Conservation (phyloP, 768 basidiomycete genomes). For the Amanita pallidorosea region DNA sequence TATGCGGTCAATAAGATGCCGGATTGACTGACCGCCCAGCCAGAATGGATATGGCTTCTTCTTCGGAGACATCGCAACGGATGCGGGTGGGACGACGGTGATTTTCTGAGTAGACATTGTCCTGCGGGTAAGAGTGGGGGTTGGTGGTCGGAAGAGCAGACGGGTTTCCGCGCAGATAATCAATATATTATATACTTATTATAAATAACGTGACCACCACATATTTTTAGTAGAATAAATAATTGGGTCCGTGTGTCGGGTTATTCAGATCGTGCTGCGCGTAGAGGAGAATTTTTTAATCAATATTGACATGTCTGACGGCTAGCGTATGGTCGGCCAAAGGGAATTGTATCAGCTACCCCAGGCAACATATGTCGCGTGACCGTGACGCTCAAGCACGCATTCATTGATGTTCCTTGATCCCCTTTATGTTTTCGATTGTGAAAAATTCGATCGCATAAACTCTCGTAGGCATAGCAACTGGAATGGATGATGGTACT, state of each 20-base stretch:
- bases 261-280: not conserved
- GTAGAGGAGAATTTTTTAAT: too few species aligned
- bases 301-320: too few species aligned
- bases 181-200: too few species aligned
- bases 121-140: not conserved
- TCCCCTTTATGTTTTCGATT: too few species aligned
- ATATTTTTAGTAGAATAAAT: not conserved
- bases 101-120: constrained; percentile 5
- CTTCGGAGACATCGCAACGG: constrained; percentile 18
- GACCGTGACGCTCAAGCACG: too few species aligned
- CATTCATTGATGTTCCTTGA: too few species aligned
- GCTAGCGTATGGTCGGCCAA: not conserved
- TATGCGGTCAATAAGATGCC: not conserved
- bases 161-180: not conserved
- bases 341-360: not conserved
- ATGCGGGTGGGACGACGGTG: constrained; percentile 4
- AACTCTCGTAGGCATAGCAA: too few species aligned
- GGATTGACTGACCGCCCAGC: constrained; percentile 50
- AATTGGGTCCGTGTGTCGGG: not conserved
- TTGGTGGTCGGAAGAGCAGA: not conserved
- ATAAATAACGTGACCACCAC: not conserved
- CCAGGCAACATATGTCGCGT: too few species aligned
- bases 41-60: constrained; percentile 82
- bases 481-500: not conserved
- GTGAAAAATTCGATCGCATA: too few species aligned